Conservation (phyloP, 352 stramenopile species). For the Blastocystis sp. region DNA sequence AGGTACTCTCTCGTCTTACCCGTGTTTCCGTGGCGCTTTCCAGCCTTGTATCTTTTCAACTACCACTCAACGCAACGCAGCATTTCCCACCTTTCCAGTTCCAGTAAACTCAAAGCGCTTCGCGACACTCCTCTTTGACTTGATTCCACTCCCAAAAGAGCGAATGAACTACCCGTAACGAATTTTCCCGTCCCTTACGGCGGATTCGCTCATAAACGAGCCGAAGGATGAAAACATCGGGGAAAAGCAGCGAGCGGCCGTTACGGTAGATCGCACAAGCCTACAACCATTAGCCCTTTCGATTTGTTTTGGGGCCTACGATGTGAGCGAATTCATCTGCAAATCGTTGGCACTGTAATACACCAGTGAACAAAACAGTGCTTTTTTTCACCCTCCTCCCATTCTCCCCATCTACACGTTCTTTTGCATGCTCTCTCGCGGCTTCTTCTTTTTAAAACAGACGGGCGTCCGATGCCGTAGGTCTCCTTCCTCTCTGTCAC, state of each 20-base stretch:
- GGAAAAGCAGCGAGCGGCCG: background rate
- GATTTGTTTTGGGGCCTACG: background rate
- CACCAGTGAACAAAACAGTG: background rate
- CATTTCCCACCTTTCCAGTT: conserved; percentile 22
- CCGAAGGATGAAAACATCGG: background rate
- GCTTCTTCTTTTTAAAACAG: no score
- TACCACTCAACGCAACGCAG: background rate
- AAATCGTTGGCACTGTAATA: no score
- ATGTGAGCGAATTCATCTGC: conserved; percentile 24
- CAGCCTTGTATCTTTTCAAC: conserved; percentile 27
- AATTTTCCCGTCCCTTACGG: background rate
- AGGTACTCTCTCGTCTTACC: conserved; percentile 21
- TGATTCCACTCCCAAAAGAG: conserved; percentile 24
- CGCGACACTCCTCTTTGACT: conserved; percentile 25
- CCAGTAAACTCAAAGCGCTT: conserved; percentile 47
- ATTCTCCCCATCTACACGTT: no score
- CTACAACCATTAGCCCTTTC: conserved; percentile 4
- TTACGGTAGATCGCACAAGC: conserved; percentile 1
- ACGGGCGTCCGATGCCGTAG: no score
- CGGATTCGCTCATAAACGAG: background rate
- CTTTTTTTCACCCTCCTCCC: no score
- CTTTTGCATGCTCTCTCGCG: no score
- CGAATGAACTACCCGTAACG: background rate
- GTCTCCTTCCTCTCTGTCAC: no score
- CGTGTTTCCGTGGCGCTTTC: conserved; percentile 43